These are phyloP conservation scores for Phoenix dactylifera DNA, from an alignment of 176 grass and related monocot genomes.

Conservation along the genomic window DNA sequence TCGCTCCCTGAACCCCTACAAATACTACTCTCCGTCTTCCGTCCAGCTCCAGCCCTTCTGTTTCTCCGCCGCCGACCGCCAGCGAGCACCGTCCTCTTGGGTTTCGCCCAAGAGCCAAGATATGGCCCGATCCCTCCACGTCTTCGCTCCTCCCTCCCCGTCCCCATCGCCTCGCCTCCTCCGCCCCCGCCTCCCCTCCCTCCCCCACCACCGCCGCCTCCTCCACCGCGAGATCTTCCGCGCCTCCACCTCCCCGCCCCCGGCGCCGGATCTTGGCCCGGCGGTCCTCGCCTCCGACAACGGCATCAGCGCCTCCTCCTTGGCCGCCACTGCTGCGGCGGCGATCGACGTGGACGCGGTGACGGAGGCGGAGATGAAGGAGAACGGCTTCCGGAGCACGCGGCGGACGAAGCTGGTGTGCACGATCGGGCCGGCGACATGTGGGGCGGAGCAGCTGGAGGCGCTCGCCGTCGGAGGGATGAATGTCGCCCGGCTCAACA, in stretches of 20 bases:
- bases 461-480: conserved; percentile 92
- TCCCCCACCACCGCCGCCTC: conserved; percentile 14
- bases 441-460: conserved; percentile 66
- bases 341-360: conserved; percentile 47
- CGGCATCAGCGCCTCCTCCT: conserved; percentile 1
- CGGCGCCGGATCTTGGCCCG: conserved; percentile 30
- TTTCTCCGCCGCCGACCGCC: too few relatives aligned
- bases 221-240: neutral
- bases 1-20: too few relatives aligned
- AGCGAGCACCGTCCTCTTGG: too few relatives aligned
- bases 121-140: conserved; percentile 23
- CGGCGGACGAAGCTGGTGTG: conserved; percentile 95
- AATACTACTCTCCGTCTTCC: too few relatives aligned
- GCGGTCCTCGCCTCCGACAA: conserved; percentile 17
- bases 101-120: too few relatives aligned
- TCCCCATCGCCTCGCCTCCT: neutral
- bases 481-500: conserved; percentile 85
- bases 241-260: conserved; percentile 3
- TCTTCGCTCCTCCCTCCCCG: conserved; percentile 2
- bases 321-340: neutral
- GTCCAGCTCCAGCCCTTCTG: too few relatives aligned
- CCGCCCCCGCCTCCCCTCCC: neutral
- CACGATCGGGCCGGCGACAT: conserved; percentile 81
- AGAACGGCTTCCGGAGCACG: conserved; percentile 95
- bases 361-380: conserved; percentile 72